Percentiles rank a stretch among this genome's conserved stretches.
Conservation (phyloP, 371 early-diverging fungal genomes). For the Saksenaea oblongispora region DNA sequence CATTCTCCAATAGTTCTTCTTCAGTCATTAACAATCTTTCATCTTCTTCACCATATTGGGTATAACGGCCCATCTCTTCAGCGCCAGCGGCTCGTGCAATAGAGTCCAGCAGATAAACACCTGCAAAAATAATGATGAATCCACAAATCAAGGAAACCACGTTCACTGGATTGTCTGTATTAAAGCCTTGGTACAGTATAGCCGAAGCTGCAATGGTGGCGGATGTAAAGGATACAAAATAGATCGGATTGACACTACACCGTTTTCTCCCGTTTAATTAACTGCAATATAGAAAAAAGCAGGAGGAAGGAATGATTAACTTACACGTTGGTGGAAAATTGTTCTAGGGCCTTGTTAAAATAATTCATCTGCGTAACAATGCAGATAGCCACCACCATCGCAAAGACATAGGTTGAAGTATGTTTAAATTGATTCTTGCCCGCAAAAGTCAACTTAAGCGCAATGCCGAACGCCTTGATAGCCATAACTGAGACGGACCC, state of each 20-base stretch:
- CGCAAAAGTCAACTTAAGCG: slow-evolving; percentile 88
- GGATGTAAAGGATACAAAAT: slow-evolving; percentile 93
- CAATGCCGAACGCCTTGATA: slow-evolving; percentile 90
- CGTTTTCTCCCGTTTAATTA: background rate
- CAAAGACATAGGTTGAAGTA: slow-evolving; percentile 86
- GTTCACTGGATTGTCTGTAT: slow-evolving; percentile 72
- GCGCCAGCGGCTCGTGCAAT: slow-evolving; percentile 37
- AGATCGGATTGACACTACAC: slow-evolving; percentile 79
- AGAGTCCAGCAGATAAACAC: slow-evolving; percentile 75
- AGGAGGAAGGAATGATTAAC: slow-evolving; percentile 18
- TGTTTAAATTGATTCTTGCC: slow-evolving; percentile 90
- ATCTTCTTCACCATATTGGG: slow-evolving; percentile 21
- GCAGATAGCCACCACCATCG: slow-evolving; percentile 75
- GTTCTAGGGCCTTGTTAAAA: slow-evolving; percentile 93
- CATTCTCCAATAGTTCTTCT: slow-evolving; percentile 55
- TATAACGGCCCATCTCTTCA: slow-evolving; percentile 6
- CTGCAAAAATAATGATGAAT: slow-evolving; percentile 89
- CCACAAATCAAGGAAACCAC: slow-evolving; percentile 84
- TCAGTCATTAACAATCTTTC: slow-evolving; percentile 47
- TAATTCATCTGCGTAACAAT: slow-evolving; percentile 95
- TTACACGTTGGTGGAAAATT: slow-evolving; percentile 85
- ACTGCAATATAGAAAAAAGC: too few species aligned
- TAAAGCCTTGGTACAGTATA: slow-evolving; percentile 86
- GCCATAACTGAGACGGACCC: slow-evolving; percentile 92
- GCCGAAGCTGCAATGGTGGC: slow-evolving; percentile 89